Percentiles rank a stretch among this genome's conserved stretches.
phyloP scores from a whole-genome alignment of 2,329 filamentous ascomycete genomes.

The Emmonsiellopsis sp. region DNA sequence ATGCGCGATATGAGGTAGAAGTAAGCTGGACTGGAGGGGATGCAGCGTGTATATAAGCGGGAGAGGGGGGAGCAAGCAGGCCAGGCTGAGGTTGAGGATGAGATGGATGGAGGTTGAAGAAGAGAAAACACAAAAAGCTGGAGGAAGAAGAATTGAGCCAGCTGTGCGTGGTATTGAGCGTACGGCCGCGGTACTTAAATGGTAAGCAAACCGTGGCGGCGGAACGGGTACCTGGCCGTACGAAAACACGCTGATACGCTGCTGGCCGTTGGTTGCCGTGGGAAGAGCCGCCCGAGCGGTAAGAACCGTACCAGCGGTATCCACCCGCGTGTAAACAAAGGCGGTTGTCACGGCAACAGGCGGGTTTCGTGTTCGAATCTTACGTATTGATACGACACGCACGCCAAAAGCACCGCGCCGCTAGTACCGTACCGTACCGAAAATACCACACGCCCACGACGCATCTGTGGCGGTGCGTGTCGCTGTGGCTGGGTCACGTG shows the following conservation, averaged over 20 bases:
- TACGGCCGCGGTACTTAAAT: background rate
- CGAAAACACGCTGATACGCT: background rate
- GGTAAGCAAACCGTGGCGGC: background rate
- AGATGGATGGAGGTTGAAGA: background rate
- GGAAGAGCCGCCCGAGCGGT: background rate
- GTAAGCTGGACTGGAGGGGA: background rate
- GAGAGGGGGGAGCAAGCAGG: background rate
- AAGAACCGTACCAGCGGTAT: background rate
- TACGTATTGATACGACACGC: background rate
- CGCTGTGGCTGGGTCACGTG: background rate
- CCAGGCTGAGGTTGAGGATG: background rate
- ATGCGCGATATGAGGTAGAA: background rate
- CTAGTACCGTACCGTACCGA: background rate
- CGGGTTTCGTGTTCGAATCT: background rate
- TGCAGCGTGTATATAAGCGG: background rate
- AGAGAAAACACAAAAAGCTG: background rate
- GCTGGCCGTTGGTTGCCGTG: background rate
- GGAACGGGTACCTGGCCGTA: background rate
- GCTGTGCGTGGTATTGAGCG: background rate
- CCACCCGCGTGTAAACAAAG: background rate
- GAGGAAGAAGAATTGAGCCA: background rate
- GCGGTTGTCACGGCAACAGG: constrained; percentile 1
- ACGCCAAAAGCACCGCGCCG: background rate
- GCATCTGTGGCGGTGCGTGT: background rate
- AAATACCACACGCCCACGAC: background rate